phyloP scores from a whole-genome alignment of 2,329 filamentous ascomycete genomes.

The Ceratocystiopsis brevicomis region DNA sequence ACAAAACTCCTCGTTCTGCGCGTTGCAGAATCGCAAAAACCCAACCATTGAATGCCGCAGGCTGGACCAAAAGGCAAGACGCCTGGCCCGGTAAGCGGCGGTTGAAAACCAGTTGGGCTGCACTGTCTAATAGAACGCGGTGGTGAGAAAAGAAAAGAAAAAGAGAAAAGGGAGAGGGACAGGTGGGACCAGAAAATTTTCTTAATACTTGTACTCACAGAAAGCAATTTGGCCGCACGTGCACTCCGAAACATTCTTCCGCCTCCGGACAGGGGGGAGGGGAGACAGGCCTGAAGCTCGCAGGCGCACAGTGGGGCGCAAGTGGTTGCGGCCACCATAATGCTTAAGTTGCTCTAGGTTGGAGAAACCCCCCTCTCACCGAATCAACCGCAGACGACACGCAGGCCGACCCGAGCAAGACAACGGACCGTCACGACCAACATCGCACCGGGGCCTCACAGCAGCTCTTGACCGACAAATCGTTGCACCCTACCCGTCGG shows the following conservation, averaged over 20 bases:
- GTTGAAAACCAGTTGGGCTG: slow-evolving; percentile 43
- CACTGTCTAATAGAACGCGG: slow-evolving; percentile 73
- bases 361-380: too few relatives aligned
- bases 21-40: slow-evolving; percentile 36
- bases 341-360: too few relatives aligned
- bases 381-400: too few relatives aligned
- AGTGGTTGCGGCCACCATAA: too few relatives aligned
- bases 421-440: too few relatives aligned
- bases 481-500: too few relatives aligned
- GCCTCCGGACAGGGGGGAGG: neutral
- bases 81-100: slow-evolving; percentile 26
- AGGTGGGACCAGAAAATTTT: slow-evolving; percentile 3
- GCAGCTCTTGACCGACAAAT: neutral
- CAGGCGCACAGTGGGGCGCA: too few relatives aligned
- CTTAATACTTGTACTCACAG: neutral
- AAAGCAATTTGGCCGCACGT: neutral
- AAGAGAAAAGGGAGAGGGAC: slow-evolving; percentile 6
- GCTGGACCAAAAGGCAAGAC: slow-evolving; percentile 55
- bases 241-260: neutral
- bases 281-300: slow-evolving; percentile 1
- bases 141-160: slow-evolving; percentile 13
- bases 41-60: too few relatives aligned
- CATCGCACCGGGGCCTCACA: too few relatives aligned
- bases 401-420: too few relatives aligned
- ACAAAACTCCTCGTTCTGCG: slow-evolving; percentile 29